Evolutionary conservation across 73 alveolate genomes (phyloP).

Genomic region (Paramecium sonneborni): DNA sequence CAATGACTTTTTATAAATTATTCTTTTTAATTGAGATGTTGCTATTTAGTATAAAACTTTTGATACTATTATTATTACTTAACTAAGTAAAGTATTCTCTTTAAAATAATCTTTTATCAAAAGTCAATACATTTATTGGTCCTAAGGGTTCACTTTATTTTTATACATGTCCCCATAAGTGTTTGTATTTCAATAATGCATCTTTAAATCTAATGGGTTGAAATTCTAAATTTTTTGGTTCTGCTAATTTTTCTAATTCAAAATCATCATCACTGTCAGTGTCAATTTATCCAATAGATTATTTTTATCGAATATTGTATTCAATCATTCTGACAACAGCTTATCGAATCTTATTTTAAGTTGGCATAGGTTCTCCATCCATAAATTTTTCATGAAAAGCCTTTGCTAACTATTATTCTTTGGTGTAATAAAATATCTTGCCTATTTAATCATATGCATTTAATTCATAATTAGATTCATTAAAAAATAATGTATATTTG

Average conservation of each 20-base stretch:
- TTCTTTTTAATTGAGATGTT: background rate
- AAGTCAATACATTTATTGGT: background rate
- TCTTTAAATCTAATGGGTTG: conserved; percentile 29
- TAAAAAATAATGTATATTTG: conserved; percentile 14
- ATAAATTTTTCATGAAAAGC: conserved; percentile 48
- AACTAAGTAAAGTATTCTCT: conserved; percentile 25
- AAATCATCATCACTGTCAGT: conserved; percentile 46
- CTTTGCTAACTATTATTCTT: conserved; percentile 14
- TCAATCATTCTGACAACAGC: conserved; percentile 20
- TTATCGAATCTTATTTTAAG: background rate
- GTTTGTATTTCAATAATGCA: background rate
- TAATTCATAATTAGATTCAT: conserved; percentile 32
- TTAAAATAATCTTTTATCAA: conserved; percentile 6
- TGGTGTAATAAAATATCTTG: conserved; percentile 7
- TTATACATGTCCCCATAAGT: conserved; percentile 44
- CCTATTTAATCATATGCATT: conserved; percentile 29
- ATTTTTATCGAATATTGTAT: background rate
- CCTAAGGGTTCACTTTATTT: conserved; percentile 42
- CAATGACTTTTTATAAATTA: background rate
- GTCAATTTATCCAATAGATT: background rate
- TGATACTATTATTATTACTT: background rate
- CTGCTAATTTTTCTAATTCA: conserved; percentile 24
- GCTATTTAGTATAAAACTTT: background rate
- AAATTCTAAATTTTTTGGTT: background rate
- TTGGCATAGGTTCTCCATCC: conserved; percentile 42